Conservation (phyloP, 179 eudicot genomes). For the Nepenthes alata region DNA sequence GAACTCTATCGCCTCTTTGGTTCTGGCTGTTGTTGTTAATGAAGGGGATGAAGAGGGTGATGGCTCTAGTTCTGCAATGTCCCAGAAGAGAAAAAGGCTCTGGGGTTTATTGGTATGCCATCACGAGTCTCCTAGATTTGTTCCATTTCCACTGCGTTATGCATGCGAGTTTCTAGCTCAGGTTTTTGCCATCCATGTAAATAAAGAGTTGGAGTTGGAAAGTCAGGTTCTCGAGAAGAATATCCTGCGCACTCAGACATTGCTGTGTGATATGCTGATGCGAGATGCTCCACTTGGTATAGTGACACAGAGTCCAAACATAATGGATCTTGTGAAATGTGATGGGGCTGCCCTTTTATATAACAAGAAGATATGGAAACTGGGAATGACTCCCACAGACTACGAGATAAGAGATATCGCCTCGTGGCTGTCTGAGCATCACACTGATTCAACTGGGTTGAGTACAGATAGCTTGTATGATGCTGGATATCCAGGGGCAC, state of each 20-base stretch:
- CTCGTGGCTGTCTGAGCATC: slow-evolving; percentile 64
- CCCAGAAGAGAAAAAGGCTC: slow-evolving; percentile 58
- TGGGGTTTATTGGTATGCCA: slow-evolving; percentile 99
- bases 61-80: slow-evolving; percentile 30
- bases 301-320: slow-evolving; percentile 65
- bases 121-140: slow-evolving; percentile 72
- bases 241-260: slow-evolving; percentile 84
- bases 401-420: slow-evolving; percentile 60
- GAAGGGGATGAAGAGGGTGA: slow-evolving; percentile 54
- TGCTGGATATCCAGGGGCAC: slow-evolving; percentile 85
- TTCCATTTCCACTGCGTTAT: slow-evolving; percentile 87
- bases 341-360: slow-evolving; percentile 80
- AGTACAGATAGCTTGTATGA: slow-evolving; percentile 89
- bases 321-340: slow-evolving; percentile 93
- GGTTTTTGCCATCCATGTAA: slow-evolving; percentile 88
- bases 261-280: slow-evolving; percentile 86
- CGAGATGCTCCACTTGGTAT: slow-evolving; percentile 88
- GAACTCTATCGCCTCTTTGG: slow-evolving; percentile 92
- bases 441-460: slow-evolving; percentile 82
- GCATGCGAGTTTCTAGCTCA: slow-evolving; percentile 95
- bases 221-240: slow-evolving; percentile 79
- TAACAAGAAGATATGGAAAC: slow-evolving; percentile 42
- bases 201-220: slow-evolving; percentile 78
- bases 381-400: slow-evolving; percentile 70
- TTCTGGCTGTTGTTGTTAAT: slow-evolving; percentile 87